These are phyloP conservation scores for Tarenaya hassleriana DNA, from an alignment of 345 rosid species.

Conservation along the genomic window DNA sequence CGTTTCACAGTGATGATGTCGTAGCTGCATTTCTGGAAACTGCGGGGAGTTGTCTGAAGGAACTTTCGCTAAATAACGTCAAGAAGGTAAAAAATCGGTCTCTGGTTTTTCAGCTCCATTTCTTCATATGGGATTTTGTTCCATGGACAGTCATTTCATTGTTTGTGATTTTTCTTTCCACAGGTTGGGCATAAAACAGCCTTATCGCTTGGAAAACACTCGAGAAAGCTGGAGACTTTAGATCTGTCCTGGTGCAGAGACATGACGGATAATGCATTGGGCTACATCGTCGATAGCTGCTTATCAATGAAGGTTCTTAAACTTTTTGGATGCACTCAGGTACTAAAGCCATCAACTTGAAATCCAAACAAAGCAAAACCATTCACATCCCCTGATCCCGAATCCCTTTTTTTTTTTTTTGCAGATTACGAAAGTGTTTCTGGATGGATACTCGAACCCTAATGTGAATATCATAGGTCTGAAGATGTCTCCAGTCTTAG, in stretches of 20 bases:
- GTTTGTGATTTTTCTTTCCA: constrained; percentile 1
- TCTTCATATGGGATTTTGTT: background rate
- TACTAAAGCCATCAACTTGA: constrained; percentile 13
- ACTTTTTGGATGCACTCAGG: constrained; percentile 91
- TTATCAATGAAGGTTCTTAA: constrained; percentile 54
- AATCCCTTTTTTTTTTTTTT: constrained; percentile 3
- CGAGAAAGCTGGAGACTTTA: constrained; percentile 45
- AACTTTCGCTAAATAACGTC: constrained; percentile 64
- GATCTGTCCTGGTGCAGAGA: constrained; percentile 86
- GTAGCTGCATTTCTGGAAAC: constrained; percentile 84
- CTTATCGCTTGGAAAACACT: constrained; percentile 49
- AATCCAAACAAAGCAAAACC: background rate
- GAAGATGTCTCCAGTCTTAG: constrained; percentile 51
- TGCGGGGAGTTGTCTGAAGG: constrained; percentile 54
- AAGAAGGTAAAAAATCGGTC: constrained; percentile 47
- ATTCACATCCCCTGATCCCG: background rate
- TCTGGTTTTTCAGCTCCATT: background rate
- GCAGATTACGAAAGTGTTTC: constrained; percentile 61
- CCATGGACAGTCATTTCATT: too few species aligned
- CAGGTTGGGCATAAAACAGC: constrained; percentile 73
- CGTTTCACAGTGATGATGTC: constrained; percentile 64
- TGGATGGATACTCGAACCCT: constrained; percentile 68
- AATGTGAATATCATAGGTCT: constrained; percentile 55
- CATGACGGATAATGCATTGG: constrained; percentile 55
- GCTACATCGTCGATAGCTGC: constrained; percentile 83